Conservation (phyloP, 2,329 filamentous ascomycete genomes). For the Alternaria angustiovoidea region DNA sequence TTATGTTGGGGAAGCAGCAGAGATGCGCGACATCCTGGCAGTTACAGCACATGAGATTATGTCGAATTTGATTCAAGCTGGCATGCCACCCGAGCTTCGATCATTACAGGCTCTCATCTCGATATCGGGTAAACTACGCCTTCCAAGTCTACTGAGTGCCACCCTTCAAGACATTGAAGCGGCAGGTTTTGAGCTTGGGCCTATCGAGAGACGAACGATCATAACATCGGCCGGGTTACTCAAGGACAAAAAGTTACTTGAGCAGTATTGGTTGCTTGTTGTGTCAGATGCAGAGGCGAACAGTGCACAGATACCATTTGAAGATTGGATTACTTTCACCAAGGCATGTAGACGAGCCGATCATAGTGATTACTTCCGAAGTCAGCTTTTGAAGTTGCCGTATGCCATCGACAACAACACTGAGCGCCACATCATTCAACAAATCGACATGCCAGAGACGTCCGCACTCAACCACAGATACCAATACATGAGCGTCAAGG, state of each 20-base stretch:
- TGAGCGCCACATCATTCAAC: conserved; percentile 18
- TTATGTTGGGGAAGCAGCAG: conserved; percentile 26
- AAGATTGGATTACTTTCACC: conserved; percentile 47
- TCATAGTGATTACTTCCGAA: conserved; percentile 30
- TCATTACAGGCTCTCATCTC: conserved; percentile 41
- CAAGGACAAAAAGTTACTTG: conserved; percentile 32
- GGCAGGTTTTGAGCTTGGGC: conserved; percentile 27
- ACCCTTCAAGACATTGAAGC: conserved; percentile 37
- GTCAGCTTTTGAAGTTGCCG: conserved; percentile 35
- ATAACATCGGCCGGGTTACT: conserved; percentile 43
- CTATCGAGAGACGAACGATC: conserved; percentile 31
- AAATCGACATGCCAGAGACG: conserved; percentile 13
- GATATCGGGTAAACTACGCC: conserved; percentile 38
- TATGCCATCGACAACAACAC: conserved; percentile 32
- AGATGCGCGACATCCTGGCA: conserved; percentile 34
- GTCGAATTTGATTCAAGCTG: conserved; percentile 38
- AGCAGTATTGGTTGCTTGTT: conserved; percentile 42
- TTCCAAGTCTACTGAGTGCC: conserved; percentile 34
- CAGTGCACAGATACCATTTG: conserved; percentile 28
- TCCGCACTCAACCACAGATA: background rate
- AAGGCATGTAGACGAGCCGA: conserved; percentile 41
- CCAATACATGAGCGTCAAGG: conserved; percentile 23
- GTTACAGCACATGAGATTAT: conserved; percentile 35
- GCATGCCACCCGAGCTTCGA: conserved; percentile 29
- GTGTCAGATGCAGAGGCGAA: conserved; percentile 32